Base-by-base conservation (phyloP, 2,329 filamentous ascomycete species). In the Curvularia hawaiiensis region DNA sequence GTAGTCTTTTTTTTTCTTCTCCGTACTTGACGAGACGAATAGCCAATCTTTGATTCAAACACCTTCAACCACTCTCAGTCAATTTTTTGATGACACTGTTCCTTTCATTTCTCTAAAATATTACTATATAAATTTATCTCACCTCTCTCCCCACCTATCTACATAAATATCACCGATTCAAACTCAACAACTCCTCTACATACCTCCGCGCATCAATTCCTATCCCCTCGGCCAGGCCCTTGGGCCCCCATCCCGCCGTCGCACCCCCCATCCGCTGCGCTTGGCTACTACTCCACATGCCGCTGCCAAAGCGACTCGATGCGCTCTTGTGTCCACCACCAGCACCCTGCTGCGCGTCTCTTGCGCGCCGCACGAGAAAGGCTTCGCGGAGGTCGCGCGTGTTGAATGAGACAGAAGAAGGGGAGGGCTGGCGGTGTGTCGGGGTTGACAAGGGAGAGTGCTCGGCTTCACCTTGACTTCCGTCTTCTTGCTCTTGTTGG, bases 161-260 rank as follows among this genome's bases (percentile, higher is more conserved):
- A 31, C 30, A 31, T 31, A 10, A 12, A 0, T 51, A 0, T 51
- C 53, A 60, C 20, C 58, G 28, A 71, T 83, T 84, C 69, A 92
- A 73, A 68, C 83, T 90, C 73, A 92, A 77, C 54, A 93, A 72
- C 1, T 86, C 87, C 73, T 92, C 90, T 4, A 92, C 85, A 74
- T 92, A 92, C 70, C 84, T 84, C 73, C 87, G 83, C 30, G 90
- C 91, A 79, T 93, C 90, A 33, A 92, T 83, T 0, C 90, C 90
- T 61, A 93, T 91, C 0, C 90, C 90, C 68, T 90, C 87, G 0
- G 85, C 86, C 62, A 92, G 74, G 54, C 83, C 83, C 20, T 82
- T 83, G 1, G 87, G 84, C 3, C 85, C 85, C 84, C 44, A 82
- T 67, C 80, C 84, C 79, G 55, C 81, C 68, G 46, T 76, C 41